phyloP scores from a whole-genome alignment of 192 early-diverging fungal species.

The Linnemannia elongata region DNA sequence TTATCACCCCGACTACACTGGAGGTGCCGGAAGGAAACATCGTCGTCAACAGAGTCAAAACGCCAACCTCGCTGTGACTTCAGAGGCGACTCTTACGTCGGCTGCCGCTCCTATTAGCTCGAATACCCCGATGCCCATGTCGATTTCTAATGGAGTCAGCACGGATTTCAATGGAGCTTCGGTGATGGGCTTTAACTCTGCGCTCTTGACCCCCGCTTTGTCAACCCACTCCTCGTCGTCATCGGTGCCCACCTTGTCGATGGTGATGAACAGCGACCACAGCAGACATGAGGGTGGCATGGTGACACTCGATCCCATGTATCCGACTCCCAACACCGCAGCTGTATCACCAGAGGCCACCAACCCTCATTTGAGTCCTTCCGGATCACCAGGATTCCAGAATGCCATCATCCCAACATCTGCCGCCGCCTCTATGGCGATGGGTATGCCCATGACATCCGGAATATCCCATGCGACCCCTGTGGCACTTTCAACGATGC shows the following conservation, averaged over 20 bases:
- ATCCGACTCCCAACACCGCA: slow-evolving; percentile 2
- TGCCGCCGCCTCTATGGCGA: slow-evolving; percentile 11
- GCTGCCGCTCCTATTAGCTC: slow-evolving; percentile 9
- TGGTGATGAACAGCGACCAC: slow-evolving; percentile 22
- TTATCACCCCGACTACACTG: slow-evolving; percentile 34
- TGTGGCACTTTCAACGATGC: slow-evolving; percentile 20
- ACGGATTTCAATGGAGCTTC: not conserved
- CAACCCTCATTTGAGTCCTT: slow-evolving; percentile 14
- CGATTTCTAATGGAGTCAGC: not conserved
- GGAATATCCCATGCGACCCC: slow-evolving; percentile 10
- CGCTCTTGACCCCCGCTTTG: slow-evolving; percentile 30
- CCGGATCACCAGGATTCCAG: slow-evolving; percentile 33
- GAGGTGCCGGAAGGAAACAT: slow-evolving; percentile 35
- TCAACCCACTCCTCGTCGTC: slow-evolving; percentile 37
- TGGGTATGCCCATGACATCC: slow-evolving; percentile 17
- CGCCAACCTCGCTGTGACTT: not conserved
- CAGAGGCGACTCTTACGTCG: not conserved
- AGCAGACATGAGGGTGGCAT: slow-evolving; percentile 7
- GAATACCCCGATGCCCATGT: slow-evolving; percentile 14
- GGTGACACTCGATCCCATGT: slow-evolving; percentile 28
- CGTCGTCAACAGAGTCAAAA: slow-evolving; percentile 46
- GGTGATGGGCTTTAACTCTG: slow-evolving; percentile 20
- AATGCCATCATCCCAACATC: slow-evolving; percentile 2
- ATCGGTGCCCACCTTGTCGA: slow-evolving; percentile 28
- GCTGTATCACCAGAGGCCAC: not conserved